Evolutionary conservation across 2,329 filamentous ascomycete species (phyloP), one percentile per base, ranked within the genome.

Genomic region (Hypoxylon sp.): DNA sequence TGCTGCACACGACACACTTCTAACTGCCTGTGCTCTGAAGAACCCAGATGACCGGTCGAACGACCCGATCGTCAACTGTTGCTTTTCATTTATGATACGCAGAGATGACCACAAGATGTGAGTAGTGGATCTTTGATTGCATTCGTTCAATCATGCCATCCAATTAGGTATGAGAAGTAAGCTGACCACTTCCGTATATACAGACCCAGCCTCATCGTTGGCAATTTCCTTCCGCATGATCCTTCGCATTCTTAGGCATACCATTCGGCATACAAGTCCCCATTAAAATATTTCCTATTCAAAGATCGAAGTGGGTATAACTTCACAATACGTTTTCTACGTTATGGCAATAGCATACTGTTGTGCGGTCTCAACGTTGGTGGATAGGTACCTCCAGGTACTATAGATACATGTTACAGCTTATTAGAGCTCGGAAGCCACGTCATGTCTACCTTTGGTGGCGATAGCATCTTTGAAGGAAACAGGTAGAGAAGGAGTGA

Each of bases 61-160:
- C 48, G 88, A 91, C 59, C 88, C 91, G 19, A 89, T 92, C 41
- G 90, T 98, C 65, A 91, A 93, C 77, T 99, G 96, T 79, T 98
- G 95, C 79, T 99, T 99, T 80, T 98, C 95, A 0, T 98, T 99
- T 78, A 97, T 95, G 63, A 97, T 99, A 73, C 89, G 94, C 75
- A 90, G 95, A 76, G 96, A 99, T 82, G 93, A 93, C 68, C 93
- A 98, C 80, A 97, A 98, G 77, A 93, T 99, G 96, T 98, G 83
- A 86, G 94, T 79, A 45, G n/a, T 53, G 11, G 56, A 19, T 38
- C n/a, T 45, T 50, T 19, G 19, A 17, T 32, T 25, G 32, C 19
- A 5, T 60, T 23, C 11, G 13, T 30, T 25, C 34, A 13, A 17
- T 32, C 21, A 17, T 36, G 25, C 11, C 7, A 68, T 63, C 41